Conservation (phyloP, 306 rosid genomes). For the Vigna unguiculata region DNA sequence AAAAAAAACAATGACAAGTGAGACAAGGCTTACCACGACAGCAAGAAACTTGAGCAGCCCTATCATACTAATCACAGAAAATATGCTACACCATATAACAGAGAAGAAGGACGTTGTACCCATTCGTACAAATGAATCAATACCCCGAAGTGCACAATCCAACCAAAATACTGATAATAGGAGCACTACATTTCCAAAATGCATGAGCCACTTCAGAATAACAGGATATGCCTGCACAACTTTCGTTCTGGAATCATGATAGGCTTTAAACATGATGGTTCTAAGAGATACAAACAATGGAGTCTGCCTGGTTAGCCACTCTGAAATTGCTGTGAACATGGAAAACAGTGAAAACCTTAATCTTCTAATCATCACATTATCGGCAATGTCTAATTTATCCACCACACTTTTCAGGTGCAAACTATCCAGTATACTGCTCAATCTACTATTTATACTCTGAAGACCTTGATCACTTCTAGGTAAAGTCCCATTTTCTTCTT, state of each 20-base stretch:
- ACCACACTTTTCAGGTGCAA: conserved; percentile 57
- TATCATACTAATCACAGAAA: conserved; percentile 82
- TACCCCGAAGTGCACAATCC: conserved; percentile 81
- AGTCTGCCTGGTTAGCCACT: conserved; percentile 64
- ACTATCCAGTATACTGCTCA: conserved; percentile 52
- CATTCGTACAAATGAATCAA: conserved; percentile 87
- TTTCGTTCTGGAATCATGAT: conserved; percentile 57
- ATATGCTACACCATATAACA: conserved; percentile 86
- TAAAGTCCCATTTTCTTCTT: conserved; percentile 51
- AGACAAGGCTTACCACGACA: conserved; percentile 71
- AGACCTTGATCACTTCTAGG: conserved; percentile 51
- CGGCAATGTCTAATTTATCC: conserved; percentile 61
- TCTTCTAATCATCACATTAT: conserved; percentile 59
- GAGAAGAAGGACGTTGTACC: conserved; percentile 94
- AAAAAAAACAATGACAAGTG: conserved; percentile 35
- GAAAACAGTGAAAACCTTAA: conserved; percentile 55
- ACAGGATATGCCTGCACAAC: conserved; percentile 73
- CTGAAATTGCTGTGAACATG: conserved; percentile 58
- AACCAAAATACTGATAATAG: conserved; percentile 84
- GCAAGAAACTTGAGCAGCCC: conserved; percentile 84
- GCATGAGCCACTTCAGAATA: conserved; percentile 71
- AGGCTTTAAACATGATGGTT: conserved; percentile 45
- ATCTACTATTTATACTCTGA: conserved; percentile 53
- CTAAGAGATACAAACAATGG: conserved; percentile 58
- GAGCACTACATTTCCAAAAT: conserved; percentile 71